These are phyloP conservation scores for Golubevia pallescens DNA, from an alignment of 1,284 basidiomycete species.

Conservation along the genomic window DNA sequence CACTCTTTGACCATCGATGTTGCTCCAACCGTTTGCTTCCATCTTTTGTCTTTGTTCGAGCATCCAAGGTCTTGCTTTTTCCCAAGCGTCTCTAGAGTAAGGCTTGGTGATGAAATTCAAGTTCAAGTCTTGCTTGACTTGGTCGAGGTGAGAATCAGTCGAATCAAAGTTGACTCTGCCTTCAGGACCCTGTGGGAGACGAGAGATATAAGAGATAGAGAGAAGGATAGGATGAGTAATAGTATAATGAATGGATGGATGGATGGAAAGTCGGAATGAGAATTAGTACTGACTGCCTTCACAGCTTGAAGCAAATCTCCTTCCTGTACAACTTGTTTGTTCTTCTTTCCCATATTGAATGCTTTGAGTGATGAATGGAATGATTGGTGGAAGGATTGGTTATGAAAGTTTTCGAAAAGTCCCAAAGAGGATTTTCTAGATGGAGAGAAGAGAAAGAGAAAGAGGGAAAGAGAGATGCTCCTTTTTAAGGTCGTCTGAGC, in stretches of 20 bases:
- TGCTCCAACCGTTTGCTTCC: slow-evolving; percentile 45
- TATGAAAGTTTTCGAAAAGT: slow-evolving; percentile 26
- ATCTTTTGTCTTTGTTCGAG: slow-evolving; percentile 59
- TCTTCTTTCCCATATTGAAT: slow-evolving; percentile 42
- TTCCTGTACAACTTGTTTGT: slow-evolving; percentile 32
- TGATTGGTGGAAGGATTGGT: slow-evolving; percentile 23
- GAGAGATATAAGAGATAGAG: background rate
- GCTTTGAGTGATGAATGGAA: slow-evolving; percentile 7
- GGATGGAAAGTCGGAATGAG: background rate
- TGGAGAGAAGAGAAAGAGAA: no score
- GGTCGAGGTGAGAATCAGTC: slow-evolving; percentile 38
- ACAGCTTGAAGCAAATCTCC: slow-evolving; percentile 31
- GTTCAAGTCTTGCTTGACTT: slow-evolving; percentile 36
- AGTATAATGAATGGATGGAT: background rate
- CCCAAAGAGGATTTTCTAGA: slow-evolving; percentile 19
- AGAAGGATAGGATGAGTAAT: background rate
- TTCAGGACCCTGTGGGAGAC: slow-evolving; percentile 30
- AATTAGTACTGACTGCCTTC: slow-evolving; percentile 22
- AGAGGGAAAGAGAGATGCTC: no score
- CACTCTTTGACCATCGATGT: slow-evolving; percentile 28
- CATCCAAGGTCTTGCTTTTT: slow-evolving; percentile 51
- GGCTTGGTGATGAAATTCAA: slow-evolving; percentile 52
- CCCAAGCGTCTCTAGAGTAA: slow-evolving; percentile 56
- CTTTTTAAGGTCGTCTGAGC: no score
- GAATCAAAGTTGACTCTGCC: slow-evolving; percentile 51